These are phyloP conservation scores for Sclerotinia borealis DNA, from an alignment of 2,329 filamentous ascomycete genomes.

Conservation along the genomic window DNA sequence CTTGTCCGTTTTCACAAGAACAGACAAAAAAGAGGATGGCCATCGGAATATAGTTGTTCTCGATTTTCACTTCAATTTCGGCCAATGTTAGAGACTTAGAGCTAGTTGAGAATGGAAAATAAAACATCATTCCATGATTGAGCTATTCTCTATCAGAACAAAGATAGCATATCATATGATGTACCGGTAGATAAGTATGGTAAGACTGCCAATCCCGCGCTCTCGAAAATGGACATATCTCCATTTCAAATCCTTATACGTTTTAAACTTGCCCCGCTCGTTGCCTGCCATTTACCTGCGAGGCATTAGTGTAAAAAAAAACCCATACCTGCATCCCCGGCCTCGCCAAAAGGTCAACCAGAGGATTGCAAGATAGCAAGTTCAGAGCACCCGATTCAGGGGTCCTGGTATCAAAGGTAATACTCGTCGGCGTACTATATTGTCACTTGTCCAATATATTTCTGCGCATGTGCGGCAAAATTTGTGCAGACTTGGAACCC, in stretches of 20 bases:
- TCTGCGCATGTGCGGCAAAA: background rate
- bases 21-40: slow-evolving; percentile 1
- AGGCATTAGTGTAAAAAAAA: too few species aligned
- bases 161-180: too few species aligned
- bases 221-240: background rate
- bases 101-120: background rate
- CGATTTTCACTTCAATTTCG: slow-evolving; percentile 15
- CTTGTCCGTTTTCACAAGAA: slow-evolving; percentile 26
- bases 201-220: background rate
- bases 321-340: too few species aligned
- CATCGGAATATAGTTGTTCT: slow-evolving; percentile 20
- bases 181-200: background rate
- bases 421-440: too few species aligned
- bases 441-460: background rate
- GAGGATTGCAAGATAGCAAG: too few species aligned
- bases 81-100: background rate
- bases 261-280: background rate
- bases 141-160: background rate
- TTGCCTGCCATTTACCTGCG: too few species aligned
- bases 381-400: too few species aligned
- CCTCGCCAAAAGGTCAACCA: too few species aligned
- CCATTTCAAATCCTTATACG: background rate
- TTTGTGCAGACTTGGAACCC: background rate
- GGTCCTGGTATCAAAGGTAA: too few species aligned
- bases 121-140: background rate